Evolutionary conservation across 2,329 filamentous ascomycete species (phyloP), one percentile per base, ranked within the genome.

Genomic region (Trematosphaeria pertusa): DNA sequence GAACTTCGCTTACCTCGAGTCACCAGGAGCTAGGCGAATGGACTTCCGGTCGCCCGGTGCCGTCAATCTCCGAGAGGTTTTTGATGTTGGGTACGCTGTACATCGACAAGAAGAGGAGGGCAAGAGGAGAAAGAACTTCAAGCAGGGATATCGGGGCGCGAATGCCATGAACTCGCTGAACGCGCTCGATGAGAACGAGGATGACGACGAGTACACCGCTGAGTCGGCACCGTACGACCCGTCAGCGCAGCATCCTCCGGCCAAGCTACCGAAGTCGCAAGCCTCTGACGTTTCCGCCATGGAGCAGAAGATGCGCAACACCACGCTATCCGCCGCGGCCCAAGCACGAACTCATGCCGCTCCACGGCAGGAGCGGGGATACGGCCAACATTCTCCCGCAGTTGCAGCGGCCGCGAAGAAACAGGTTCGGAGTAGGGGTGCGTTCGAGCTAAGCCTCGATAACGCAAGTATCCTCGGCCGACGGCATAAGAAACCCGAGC

Each of bases 11-110:
- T 80, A 82, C 46, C 69, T 83, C n/a, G 72, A 86, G 51, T 81
- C 82, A 9, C 83, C 83, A 4, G 79, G 79, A 12, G 87, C 88
- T 20, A 86, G 84, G 53, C 86, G 89, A 14, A 86, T 87, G 75
- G 94, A 99, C 71, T 99, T 97, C 85, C 85, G 94, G 47, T 97
- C 92, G 0, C 94, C 94, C 0, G 94, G 92, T 39, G 92, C 91
- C 2, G 87, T 99, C 73, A 97, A 97, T 69, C 78, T 99, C 10
- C 90, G 94, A 49, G 94, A 99, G 73, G 92, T 97, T 2, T 99
- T 99, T 59, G 94, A 99, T 65, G 93, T 99, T 37, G 88, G 91
- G n/a, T 99, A 99, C 65, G 93, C 94, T 7, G 94, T 99, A 7
- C 94, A 97, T 70, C 82, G 94, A 36, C 91, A 97, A 72, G 94